Conservation (phyloP, 768 basidiomycete genomes). For the Agaricus subrufescens region DNA sequence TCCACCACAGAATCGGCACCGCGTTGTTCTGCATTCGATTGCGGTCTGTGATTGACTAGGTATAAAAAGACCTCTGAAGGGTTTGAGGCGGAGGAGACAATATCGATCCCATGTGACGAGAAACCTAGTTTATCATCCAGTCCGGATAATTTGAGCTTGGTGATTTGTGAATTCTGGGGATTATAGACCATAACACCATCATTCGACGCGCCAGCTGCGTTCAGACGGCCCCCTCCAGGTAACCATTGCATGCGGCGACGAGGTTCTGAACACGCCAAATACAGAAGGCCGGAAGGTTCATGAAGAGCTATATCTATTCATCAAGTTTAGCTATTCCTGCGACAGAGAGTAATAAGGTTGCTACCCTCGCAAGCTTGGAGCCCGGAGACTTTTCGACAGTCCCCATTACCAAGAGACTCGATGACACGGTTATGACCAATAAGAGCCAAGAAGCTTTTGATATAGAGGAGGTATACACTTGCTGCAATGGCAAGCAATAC, state of each 20-base stretch:
- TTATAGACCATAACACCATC: slow-evolving; percentile 64
- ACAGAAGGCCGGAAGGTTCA: slow-evolving; percentile 49
- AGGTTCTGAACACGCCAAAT: slow-evolving; percentile 58
- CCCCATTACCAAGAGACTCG: slow-evolving; percentile 39
- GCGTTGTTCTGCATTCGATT: slow-evolving; percentile 29
- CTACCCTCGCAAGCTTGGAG: slow-evolving; percentile 67
- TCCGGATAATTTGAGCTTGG: slow-evolving; percentile 37
- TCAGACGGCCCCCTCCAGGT: slow-evolving; percentile 35
- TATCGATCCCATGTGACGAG: slow-evolving; percentile 65
- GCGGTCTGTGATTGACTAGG: slow-evolving; percentile 67
- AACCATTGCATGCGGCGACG: slow-evolving; percentile 46
- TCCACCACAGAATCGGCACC: slow-evolving; percentile 76
- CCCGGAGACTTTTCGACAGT: slow-evolving; percentile 47
- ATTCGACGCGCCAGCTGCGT: slow-evolving; percentile 32
- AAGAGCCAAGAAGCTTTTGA: slow-evolving; percentile 38
- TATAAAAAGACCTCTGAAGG: slow-evolving; percentile 55
- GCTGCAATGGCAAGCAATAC: slow-evolving; percentile 35
- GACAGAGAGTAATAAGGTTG: slow-evolving; percentile 11
- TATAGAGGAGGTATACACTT: slow-evolving; percentile 41
- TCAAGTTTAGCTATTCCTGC: background rate
- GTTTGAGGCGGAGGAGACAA: slow-evolving; percentile 47
- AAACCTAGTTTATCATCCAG: slow-evolving; percentile 39
- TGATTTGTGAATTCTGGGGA: slow-evolving; percentile 38
- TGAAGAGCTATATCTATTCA: slow-evolving; percentile 52
- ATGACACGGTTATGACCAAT: slow-evolving; percentile 43